Percentiles rank a stretch among this genome's conserved stretches.
These are phyloP conservation scores for Penicillium sp. DNA, from an alignment of 2,329 filamentous ascomycete species.

Conservation along the genomic window DNA sequence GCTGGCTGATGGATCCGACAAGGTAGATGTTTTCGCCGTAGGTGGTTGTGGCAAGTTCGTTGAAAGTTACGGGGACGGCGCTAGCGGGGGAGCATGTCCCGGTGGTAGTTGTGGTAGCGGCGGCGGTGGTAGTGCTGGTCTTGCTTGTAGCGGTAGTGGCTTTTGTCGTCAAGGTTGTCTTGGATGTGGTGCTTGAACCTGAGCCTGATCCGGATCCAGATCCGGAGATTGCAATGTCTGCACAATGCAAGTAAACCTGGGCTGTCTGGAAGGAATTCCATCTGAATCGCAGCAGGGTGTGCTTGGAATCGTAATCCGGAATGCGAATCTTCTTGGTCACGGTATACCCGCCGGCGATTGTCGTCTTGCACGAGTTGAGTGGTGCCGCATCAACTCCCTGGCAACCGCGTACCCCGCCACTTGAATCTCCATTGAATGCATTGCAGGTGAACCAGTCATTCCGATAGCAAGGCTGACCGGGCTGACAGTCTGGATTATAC, in stretches of 20 bases:
- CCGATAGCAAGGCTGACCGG: constrained; percentile 42
- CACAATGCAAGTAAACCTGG: constrained; percentile 51
- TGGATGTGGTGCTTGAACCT: not conserved
- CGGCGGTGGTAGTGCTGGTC: not conserved
- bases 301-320: constrained; percentile 44
- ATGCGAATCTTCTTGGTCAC: constrained; percentile 50
- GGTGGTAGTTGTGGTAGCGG: constrained; percentile 22
- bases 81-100: constrained; percentile 28
- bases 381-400: constrained; percentile 44
- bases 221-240: constrained; percentile 45
- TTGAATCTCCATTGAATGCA: constrained; percentile 12
- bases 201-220: constrained; percentile 2
- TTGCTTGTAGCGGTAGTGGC: not conserved
- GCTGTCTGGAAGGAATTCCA: constrained; percentile 53
- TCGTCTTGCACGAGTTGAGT: constrained; percentile 46
- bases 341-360: constrained; percentile 50
- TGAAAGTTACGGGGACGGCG: constrained; percentile 57
- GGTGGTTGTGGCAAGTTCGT: constrained; percentile 51
- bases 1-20: constrained; percentile 51
- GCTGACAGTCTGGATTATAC: constrained; percentile 45
- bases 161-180: not conserved
- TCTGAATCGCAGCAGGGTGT: constrained; percentile 49
- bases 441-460: constrained; percentile 53
- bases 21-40: constrained; percentile 63
- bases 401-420: constrained; percentile 16